A percentile compares a stretch with the other conserved stretches of the same genome.
Evolutionary conservation across 169 alveolate species (phyloP).

Genomic region (Cryptosporidium xiaoi): DNA sequence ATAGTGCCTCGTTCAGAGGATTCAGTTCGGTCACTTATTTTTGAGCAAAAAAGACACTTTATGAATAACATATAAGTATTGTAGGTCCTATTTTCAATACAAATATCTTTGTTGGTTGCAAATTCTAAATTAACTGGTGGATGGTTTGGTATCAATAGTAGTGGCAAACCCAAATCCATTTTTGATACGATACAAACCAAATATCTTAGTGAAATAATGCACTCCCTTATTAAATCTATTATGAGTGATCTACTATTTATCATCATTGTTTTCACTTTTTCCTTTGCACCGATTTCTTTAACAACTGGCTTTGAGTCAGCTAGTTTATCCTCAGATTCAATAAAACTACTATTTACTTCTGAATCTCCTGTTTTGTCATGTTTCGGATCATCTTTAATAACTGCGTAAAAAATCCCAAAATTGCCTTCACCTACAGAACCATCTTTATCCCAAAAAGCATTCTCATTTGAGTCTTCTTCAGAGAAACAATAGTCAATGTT

Average conservation of each 20-base stretch:
- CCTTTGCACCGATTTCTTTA: not conserved
- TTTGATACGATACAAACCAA: slow-evolving; percentile 31
- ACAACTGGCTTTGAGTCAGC: not conserved
- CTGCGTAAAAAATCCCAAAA: not conserved
- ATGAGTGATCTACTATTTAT: slow-evolving; percentile 1
- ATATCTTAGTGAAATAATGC: slow-evolving; percentile 65
- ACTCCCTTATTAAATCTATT: slow-evolving; percentile 15
- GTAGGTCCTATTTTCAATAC: not conserved
- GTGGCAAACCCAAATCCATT: slow-evolving; percentile 2
- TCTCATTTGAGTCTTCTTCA: not conserved
- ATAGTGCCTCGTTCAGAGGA: not conserved
- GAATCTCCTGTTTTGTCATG: not conserved
- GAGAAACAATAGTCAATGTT: not conserved
- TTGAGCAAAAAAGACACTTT: not conserved
- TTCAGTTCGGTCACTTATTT: not conserved
- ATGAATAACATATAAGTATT: not conserved
- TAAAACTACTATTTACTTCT: not conserved
- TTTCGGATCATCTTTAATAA: not conserved
- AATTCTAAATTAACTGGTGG: slow-evolving; percentile 28
- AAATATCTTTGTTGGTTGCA: not conserved
- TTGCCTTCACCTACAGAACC: not conserved
- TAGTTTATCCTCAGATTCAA: not conserved
- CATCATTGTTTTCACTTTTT: not conserved
- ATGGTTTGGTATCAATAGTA: slow-evolving; percentile 45
- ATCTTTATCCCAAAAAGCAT: not conserved